A percentile compares a stretch with the other conserved stretches of the same genome.
Conservation (phyloP, 1,284 basidiomycete genomes). For the Leccinum insolens region DNA sequence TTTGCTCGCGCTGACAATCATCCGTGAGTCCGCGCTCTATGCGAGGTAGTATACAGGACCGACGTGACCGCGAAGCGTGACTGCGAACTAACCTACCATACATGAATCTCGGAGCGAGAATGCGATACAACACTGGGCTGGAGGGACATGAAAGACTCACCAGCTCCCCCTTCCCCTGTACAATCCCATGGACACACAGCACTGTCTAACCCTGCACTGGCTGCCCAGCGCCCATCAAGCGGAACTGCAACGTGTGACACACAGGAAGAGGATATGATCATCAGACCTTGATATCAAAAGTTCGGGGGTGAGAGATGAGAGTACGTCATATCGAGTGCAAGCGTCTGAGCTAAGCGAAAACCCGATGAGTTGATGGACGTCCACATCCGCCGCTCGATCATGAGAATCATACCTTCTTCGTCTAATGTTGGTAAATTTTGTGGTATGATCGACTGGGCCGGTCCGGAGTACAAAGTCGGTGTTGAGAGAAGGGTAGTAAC, state of each 20-base stretch:
- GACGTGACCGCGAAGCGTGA: constrained; percentile 79
- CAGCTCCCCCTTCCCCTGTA: constrained; percentile 24
- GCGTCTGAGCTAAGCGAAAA: constrained; percentile 42
- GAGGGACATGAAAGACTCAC: constrained; percentile 4
- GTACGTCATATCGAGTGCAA: constrained; percentile 61
- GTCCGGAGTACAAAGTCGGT: constrained; percentile 90
- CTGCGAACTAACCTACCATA: constrained; percentile 89
- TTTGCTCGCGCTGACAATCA: constrained; percentile 93
- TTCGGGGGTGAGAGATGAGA: constrained; percentile 75
- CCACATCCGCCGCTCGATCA: neutral
- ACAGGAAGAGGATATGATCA: constrained; percentile 93
- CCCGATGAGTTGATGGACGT: neutral
- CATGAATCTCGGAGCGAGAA: neutral
- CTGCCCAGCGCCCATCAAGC: constrained; percentile 91
- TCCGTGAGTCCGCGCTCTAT: constrained; percentile 93
- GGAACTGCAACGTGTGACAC: constrained; percentile 96
- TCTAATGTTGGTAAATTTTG: constrained; percentile 19
- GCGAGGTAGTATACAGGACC: constrained; percentile 85
- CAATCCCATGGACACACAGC: constrained; percentile 93
- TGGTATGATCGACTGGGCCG: constrained; percentile 91
- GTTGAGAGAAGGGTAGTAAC: constrained; percentile 95
- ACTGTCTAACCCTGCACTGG: constrained; percentile 91
- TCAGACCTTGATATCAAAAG: constrained; percentile 94
- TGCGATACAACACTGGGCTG: neutral
- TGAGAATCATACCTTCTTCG: neutral